These are phyloP conservation scores for Acidiella bohemica DNA, from an alignment of 495 filamentous ascomycete genomes.

Conservation along the genomic window DNA sequence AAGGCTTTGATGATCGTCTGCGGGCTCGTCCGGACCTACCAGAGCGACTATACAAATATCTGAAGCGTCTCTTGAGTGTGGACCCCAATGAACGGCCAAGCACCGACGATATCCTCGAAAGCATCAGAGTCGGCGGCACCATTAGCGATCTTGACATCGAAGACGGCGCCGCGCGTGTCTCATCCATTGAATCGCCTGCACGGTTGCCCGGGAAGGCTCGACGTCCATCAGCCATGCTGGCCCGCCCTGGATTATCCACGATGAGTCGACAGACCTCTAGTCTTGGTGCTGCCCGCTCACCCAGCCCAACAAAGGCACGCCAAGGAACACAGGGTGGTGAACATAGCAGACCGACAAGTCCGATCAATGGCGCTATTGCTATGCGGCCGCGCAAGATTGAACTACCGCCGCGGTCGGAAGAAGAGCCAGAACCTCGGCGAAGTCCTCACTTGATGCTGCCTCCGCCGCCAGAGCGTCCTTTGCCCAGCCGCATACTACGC, in stretches of 20 bases:
- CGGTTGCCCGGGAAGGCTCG: slow-evolving; percentile 20
- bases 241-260: slow-evolving; percentile 12
- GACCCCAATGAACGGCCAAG: slow-evolving; percentile 65
- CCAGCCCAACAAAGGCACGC: slow-evolving; percentile 23
- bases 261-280: slow-evolving; percentile 25
- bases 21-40: slow-evolving; percentile 69
- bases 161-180: slow-evolving; percentile 45
- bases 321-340: neutral
- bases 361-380: slow-evolving; percentile 14
- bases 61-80: slow-evolving; percentile 67
- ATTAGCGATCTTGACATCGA: slow-evolving; percentile 42
- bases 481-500: slow-evolving; percentile 27
- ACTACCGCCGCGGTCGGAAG: slow-evolving; percentile 3
- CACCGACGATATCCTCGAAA: slow-evolving; percentile 73
- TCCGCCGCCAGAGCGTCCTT: slow-evolving; percentile 12
- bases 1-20: slow-evolving; percentile 63
- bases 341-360: slow-evolving; percentile 16
- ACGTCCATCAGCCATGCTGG: slow-evolving; percentile 6
- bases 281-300: slow-evolving; percentile 23
- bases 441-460: slow-evolving; percentile 24
- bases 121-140: slow-evolving; percentile 58
- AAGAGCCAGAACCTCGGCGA: slow-evolving; percentile 7
- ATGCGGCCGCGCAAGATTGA: slow-evolving; percentile 22
- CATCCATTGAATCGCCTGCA: slow-evolving; percentile 40
- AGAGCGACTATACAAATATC: slow-evolving; percentile 67